Evolutionary conservation across 2,329 filamentous ascomycete species (phyloP), one percentile per base, ranked within the genome.

Genomic region (Huntiella omanensis): DNA sequence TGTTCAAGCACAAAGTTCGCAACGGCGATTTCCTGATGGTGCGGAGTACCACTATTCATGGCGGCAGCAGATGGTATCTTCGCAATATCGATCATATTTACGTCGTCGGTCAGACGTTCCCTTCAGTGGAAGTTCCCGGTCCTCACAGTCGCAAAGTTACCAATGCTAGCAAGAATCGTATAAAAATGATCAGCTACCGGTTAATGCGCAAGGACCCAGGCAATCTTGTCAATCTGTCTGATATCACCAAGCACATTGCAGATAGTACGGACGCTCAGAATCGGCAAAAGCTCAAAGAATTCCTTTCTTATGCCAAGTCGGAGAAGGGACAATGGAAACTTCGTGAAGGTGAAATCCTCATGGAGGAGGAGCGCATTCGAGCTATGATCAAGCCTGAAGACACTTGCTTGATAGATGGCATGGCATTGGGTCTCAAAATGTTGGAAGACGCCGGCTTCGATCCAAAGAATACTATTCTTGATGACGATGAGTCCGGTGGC

Each of bases 241-340:
- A 88, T 55, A 82, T 98, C 34, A 95, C 87, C 2, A 82, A 77
- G 39, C 91, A 98, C 59, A 84, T 96, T 51, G 83, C 85, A 5
- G 88, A 91, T 35, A 91, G 86, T 4, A 91, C 84, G 15, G 88
- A 96, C 57, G 86, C 91, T 47, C 88, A 96, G 58, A 96, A 95
- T 55, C 76, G 91, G 33, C 87, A 93, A 56, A 95, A 96, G 62
- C 79, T 98, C 64, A 91, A 95, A 56, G 91, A 98, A 55, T 96
- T 98, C 59, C 77, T 98, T 54, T 72, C 77, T 42, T 96, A 95
- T 57, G 81, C 91, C 56, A 87, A 92, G 56, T 81, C 86, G 13
- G 73, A 79, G 45, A 87, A 87, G 56, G 83, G 84, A 32, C 66
- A 71, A 53, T 98, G 91, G 91, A 76, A 80, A 22, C 72, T 93